These are phyloP conservation scores for Dendrobium officinale DNA, from an alignment of 106 monocot genomes.

Conservation along the genomic window DNA sequence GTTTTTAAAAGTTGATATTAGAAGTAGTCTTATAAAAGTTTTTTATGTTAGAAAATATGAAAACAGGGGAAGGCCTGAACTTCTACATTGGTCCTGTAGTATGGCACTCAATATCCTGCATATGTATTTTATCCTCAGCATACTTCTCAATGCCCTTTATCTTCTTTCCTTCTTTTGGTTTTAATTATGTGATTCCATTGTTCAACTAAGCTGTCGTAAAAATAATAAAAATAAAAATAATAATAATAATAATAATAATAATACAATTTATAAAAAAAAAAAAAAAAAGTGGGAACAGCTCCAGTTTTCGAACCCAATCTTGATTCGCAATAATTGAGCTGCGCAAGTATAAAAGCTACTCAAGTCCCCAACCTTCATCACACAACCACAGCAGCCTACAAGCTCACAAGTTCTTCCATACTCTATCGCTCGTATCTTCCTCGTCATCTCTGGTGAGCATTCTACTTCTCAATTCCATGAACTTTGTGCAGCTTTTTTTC, in stretches of 20 bases:
- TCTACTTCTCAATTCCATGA: not conserved
- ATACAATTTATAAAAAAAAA: not conserved
- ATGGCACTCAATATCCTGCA: constrained; percentile 10
- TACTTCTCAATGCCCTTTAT: constrained; percentile 30
- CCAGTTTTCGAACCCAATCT: constrained; percentile 34
- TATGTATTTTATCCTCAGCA: constrained; percentile 21
- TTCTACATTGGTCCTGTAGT: constrained; percentile 6
- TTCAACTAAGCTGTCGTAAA: constrained; percentile 7
- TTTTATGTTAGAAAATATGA: not conserved
- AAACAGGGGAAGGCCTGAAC: not conserved
- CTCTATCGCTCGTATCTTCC: not conserved
- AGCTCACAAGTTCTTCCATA: not conserved
- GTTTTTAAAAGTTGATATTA: too few relatives aligned
- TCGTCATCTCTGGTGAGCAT: not conserved
- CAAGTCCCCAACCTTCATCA: constrained; percentile 7
- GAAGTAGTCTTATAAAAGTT: not conserved
- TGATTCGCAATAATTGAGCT: constrained; percentile 49
- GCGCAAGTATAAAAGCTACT: constrained; percentile 35
- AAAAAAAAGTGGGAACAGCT: constrained; percentile 19
- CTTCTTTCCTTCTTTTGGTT: constrained; percentile 25
- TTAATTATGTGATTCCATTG: constrained; percentile 24
- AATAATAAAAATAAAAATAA: too few relatives aligned
- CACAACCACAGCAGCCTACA: constrained; percentile 14
- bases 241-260: too few relatives aligned
- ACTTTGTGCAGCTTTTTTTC: too few relatives aligned